Conservation (phyloP, 495 filamentous ascomycete species). For the Xylaria palmicola region DNA sequence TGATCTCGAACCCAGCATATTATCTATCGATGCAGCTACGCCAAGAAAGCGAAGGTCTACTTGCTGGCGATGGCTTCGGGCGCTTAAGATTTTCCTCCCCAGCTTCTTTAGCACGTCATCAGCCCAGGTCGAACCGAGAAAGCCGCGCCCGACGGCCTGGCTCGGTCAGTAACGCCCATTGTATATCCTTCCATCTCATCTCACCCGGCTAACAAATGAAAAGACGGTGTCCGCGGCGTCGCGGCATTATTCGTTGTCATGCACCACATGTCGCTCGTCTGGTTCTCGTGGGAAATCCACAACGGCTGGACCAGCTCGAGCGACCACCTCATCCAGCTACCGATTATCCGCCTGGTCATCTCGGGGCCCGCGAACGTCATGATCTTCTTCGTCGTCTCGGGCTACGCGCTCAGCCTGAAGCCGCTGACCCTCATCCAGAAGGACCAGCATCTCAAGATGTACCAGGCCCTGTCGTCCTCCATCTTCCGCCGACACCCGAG, state of each 20-base stretch:
- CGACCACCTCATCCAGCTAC: slow-evolving; percentile 43
- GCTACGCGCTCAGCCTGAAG: slow-evolving; percentile 52
- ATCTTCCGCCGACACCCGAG: slow-evolving; percentile 49
- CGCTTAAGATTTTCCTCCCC: background rate
- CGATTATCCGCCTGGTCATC: slow-evolving; percentile 38
- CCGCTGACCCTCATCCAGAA: slow-evolving; percentile 50
- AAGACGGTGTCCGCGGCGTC: slow-evolving; percentile 46
- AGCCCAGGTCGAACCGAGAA: background rate
- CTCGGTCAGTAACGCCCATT: slow-evolving; percentile 3
- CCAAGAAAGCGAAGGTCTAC: background rate
- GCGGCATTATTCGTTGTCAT: slow-evolving; percentile 50
- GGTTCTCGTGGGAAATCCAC: slow-evolving; percentile 31
- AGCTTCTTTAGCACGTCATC: slow-evolving; percentile 6
- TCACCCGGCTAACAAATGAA: background rate
- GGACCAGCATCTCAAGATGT: slow-evolving; percentile 33
- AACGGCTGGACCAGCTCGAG: slow-evolving; percentile 22
- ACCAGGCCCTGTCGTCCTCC: slow-evolving; percentile 40
- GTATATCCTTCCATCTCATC: background rate
- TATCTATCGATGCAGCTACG: background rate
- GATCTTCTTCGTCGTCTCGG: slow-evolving; percentile 50
- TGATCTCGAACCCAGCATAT: background rate
- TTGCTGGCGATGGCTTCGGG: slow-evolving; percentile 5
- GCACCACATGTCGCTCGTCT: slow-evolving; percentile 44
- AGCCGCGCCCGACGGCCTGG: slow-evolving; percentile 13
- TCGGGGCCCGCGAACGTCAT: slow-evolving; percentile 54